Evolutionary conservation across 441 rosid genomes (phyloP).

Genomic region (Corymbia citriodora): DNA sequence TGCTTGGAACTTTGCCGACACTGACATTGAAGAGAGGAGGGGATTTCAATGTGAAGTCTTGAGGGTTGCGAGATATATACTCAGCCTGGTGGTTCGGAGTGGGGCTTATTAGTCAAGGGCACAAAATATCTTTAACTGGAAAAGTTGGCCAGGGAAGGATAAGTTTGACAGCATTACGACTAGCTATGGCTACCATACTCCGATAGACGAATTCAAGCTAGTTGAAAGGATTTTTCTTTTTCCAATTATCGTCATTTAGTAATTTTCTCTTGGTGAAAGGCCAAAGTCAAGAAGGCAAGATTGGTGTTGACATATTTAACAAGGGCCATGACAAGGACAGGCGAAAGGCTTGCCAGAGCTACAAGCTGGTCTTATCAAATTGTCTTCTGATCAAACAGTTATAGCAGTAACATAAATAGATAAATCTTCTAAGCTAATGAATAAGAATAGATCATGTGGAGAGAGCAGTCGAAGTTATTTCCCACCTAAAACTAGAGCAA

Average conservation of each 20-base stretch:
- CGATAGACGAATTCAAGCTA: neutral
- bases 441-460: neutral
- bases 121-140: too few relatives aligned
- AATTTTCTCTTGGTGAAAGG: neutral
- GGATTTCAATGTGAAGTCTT: too few relatives aligned
- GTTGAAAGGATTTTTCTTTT: neutral
- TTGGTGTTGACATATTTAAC: neutral
- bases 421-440: neutral
- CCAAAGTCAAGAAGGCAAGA: neutral
- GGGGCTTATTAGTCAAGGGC: neutral
- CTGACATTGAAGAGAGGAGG: too few relatives aligned
- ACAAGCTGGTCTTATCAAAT: neutral
- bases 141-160: neutral
- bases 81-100: neutral
- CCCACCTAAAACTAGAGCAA: neutral
- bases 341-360: neutral
- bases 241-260: neutral
- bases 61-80: neutral
- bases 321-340: neutral
- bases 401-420: neutral
- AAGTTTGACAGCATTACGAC: neutral
- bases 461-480: neutral
- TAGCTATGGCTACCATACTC: neutral
- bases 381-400: neutral
- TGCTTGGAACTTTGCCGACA: fast-evolving